Evolutionary conservation across 2,329 filamentous ascomycete species (phyloP), one percentile per base, ranked within the genome.

Genomic region (Colletotrichum navitas): DNA sequence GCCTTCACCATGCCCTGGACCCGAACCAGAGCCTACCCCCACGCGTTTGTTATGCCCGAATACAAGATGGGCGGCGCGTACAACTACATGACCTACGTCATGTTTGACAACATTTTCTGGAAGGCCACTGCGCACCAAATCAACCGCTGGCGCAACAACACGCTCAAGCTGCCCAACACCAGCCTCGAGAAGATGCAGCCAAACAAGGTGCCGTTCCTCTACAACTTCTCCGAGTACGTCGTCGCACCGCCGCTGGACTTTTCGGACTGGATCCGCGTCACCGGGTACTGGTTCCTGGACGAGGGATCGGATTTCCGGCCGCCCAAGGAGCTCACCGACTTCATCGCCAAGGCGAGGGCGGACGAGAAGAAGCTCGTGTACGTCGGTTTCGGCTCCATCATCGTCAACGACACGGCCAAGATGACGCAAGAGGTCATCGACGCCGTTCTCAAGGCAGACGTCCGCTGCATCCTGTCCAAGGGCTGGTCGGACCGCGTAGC

Each of bases 1-100:
- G 95, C 95, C 0, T 99, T 99, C 79, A 97, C 94, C 24, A 99
- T 99, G 96, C 96, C 96, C 0, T 99, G 96, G 96, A 97, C 96
- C 0, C 91, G 95, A 60, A 99, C 96, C 21, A 88, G 96, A 64
- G 94, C 95, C 0, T 99, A 99, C 77, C 96, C 96, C 2, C 96
- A 99, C 81, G 96, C 96, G 0, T 99, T 99, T 81, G 92, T 95
- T 34, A 95, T 97, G 73, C 93, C 94, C 1, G 93, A 97, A 73
- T 91, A 93, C 81, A 98, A 97, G 83, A 94, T 97, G 90, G 96
- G 96, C 66, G 96, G 96, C 32, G 92, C 92, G 0, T 98, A 97
- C 85, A 99, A 99, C 79, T 94, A 95, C 79, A 91, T 97, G 78
- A 96, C 94, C 0, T 99, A 99, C 76, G 91, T 97, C 73, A 93